Percentiles rank a stretch among this genome's conserved stretches.
Conservation (phyloP, 2,329 filamentous ascomycete genomes). For the Calonectria pteridis region DNA sequence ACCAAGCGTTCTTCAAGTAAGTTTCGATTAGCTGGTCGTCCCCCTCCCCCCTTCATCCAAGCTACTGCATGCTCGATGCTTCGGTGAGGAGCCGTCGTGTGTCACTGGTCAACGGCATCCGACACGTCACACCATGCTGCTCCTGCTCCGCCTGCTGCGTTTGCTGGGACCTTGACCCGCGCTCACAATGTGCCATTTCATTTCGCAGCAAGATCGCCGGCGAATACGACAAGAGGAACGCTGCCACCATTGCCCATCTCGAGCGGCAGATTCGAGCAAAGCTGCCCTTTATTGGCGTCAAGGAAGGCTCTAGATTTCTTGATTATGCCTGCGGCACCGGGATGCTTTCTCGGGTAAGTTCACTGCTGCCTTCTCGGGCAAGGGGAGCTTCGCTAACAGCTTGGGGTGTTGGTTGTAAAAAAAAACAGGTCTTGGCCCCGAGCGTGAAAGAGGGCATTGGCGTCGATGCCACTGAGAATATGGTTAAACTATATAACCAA, state of each 20-base stretch:
- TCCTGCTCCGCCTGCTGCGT: slow-evolving; percentile 10
- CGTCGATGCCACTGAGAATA: slow-evolving; percentile 78
- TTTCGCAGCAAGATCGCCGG: slow-evolving; percentile 45
- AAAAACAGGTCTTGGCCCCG: slow-evolving; percentile 37
- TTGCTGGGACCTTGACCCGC: slow-evolving; percentile 11
- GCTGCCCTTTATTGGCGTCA: slow-evolving; percentile 71
- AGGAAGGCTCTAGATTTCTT: slow-evolving; percentile 65
- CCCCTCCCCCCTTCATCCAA: not conserved
- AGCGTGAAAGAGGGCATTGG: slow-evolving; percentile 69
- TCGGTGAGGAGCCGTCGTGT: slow-evolving; percentile 2
- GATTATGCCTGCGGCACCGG: slow-evolving; percentile 85
- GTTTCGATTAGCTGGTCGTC: slow-evolving; percentile 34
- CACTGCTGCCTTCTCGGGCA: not conserved
- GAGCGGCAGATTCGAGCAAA: slow-evolving; percentile 64
- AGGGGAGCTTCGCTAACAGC: slow-evolving; percentile 1
- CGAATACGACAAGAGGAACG: slow-evolving; percentile 64
- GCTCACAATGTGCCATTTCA: slow-evolving; percentile 32
- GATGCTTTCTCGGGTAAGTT: slow-evolving; percentile 70
- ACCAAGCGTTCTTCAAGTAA: slow-evolving; percentile 60
- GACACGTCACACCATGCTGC: slow-evolving; percentile 24
- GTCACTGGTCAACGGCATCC: slow-evolving; percentile 12
- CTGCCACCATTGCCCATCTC: slow-evolving; percentile 66
- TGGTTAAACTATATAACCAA: slow-evolving; percentile 77
- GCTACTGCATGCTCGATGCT: slow-evolving; percentile 19
- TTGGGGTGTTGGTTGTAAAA: not conserved